Conservation (phyloP, 805 yeast species). For the Starmerella khaoyaiensis region DNA sequence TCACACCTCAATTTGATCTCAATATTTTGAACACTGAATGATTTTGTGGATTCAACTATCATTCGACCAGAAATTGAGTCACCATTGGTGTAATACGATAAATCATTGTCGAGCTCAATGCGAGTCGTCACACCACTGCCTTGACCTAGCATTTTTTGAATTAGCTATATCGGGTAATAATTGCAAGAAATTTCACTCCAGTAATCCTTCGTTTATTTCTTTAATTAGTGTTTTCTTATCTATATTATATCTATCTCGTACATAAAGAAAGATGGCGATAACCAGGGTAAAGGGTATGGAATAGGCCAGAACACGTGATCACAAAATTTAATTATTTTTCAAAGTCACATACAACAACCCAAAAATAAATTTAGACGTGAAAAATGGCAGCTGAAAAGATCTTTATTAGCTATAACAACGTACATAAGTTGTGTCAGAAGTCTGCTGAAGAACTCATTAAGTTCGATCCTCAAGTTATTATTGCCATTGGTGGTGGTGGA, state of each 20-base stretch:
- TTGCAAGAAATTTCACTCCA: too few relatives aligned
- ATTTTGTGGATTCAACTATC: slow-evolving; percentile 7
- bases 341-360: too few relatives aligned
- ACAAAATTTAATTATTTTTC: too few relatives aligned
- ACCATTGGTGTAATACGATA: slow-evolving; percentile 18
- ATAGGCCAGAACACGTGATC: too few relatives aligned
- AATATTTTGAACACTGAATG: slow-evolving; percentile 12
- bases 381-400: slow-evolving; percentile 25
- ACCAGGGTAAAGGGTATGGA: too few relatives aligned
- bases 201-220: too few relatives aligned
- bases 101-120: slow-evolving; percentile 7
- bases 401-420: slow-evolving; percentile 64
- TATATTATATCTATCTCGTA: too few relatives aligned
- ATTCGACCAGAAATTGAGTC: slow-evolving; percentile 14
- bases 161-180: too few relatives aligned
- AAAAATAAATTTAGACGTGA: too few relatives aligned
- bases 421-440: slow-evolving; percentile 71
- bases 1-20: slow-evolving; percentile 18
- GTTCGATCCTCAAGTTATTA: slow-evolving; percentile 77
- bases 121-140: slow-evolving; percentile 4
- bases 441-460: slow-evolving; percentile 42
- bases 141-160: slow-evolving; percentile 9
- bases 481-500: slow-evolving; percentile 95
- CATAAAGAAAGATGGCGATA: too few relatives aligned
- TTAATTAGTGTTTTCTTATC: too few relatives aligned